A percentile compares a stretch with the other conserved stretches of the same genome.
Evolutionary conservation across 495 filamentous ascomycete genomes (phyloP).

Genomic region (Daldinia vernicosa): DNA sequence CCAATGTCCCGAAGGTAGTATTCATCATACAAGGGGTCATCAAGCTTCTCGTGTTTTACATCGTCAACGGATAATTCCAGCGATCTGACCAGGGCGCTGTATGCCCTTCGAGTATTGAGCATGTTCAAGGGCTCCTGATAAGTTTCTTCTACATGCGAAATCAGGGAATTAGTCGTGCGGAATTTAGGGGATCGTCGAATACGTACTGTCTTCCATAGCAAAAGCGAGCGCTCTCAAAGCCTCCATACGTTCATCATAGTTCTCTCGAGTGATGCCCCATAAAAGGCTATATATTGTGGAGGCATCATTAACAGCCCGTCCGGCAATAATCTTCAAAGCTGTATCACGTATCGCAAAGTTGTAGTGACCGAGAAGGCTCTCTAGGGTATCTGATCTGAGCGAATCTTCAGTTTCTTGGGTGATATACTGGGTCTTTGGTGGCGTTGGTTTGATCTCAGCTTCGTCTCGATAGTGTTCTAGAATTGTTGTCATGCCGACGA

Average conservation of each 20-base stretch:
- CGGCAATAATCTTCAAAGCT: conserved; percentile 61
- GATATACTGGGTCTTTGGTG: conserved; percentile 66
- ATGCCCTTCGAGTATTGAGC: conserved; percentile 55
- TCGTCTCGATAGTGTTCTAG: conserved; percentile 59
- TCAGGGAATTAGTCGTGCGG: conserved; percentile 15
- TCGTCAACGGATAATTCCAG: conserved; percentile 60
- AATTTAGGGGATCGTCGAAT: neutral
- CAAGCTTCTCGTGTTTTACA: conserved; percentile 57
- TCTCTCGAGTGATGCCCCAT: conserved; percentile 59
- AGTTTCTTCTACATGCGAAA: conserved; percentile 20
- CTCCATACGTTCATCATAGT: conserved; percentile 61
- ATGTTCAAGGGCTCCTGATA: conserved; percentile 39
- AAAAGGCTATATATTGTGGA: conserved; percentile 54
- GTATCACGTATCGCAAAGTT: conserved; percentile 64
- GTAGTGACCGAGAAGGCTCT: conserved; percentile 61
- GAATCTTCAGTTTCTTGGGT: conserved; percentile 69
- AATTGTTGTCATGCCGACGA: conserved; percentile 50
- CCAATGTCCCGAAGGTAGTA: conserved; percentile 61
- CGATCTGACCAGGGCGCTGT: conserved; percentile 61
- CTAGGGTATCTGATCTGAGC: conserved; percentile 56
- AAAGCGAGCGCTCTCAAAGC: conserved; percentile 58
- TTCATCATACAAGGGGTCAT: conserved; percentile 60
- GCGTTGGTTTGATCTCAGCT: conserved; percentile 55
- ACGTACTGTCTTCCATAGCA: conserved; percentile 51
- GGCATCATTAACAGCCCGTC: conserved; percentile 59